Evolutionary conservation across 1,284 basidiomycete genomes (phyloP), one percentile per base, ranked within the genome.

Genomic region (Sutorius eximius): DNA sequence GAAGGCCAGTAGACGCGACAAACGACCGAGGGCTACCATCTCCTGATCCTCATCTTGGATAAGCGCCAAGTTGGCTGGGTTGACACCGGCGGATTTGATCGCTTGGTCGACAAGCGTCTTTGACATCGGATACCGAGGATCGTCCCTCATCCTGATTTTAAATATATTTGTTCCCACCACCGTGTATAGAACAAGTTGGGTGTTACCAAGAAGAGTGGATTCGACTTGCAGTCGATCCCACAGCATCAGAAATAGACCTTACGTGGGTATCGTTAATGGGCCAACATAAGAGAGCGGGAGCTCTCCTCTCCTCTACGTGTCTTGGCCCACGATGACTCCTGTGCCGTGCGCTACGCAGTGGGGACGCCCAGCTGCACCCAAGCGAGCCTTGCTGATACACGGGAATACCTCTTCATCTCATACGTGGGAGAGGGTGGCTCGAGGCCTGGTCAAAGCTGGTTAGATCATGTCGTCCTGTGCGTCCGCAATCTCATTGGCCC

Each of bases 1-100:
- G 87, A 91, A 74, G 86, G 79, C 64, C 90, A 92, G 73, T 91
- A 86, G 84, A 88, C 89, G 0, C 76, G 82, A 0, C 77, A 86
- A 55, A 65, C 75, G 10, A 68, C 77, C 61, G 77, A 77, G 63
- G 78, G 91, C 49, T 86, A 87, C 67, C 82, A 89, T 72, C 76
- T 90, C 20, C 72, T 91, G 64, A 82, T 89, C 63, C 67, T 82
- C 49, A 82, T 77, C 1, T 89, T 92, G 83, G 64, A 73, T 80
- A 46, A 73, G 81, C 40, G 81, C 80, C 29, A 78, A 77, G 52
- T 74, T 91, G 8, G 78, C 77, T 30, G 78, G 90, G 68, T 72
- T 87, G 47, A 89, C 83, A 3, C 63, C 79, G 7, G 83, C 80
- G 18, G 91, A 91, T 32, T 78, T 85, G 27, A 89, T 93, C 53